Evolutionary conservation across 2,329 filamentous ascomycete species (phyloP).

Genomic region (Talaromyces sp.): DNA sequence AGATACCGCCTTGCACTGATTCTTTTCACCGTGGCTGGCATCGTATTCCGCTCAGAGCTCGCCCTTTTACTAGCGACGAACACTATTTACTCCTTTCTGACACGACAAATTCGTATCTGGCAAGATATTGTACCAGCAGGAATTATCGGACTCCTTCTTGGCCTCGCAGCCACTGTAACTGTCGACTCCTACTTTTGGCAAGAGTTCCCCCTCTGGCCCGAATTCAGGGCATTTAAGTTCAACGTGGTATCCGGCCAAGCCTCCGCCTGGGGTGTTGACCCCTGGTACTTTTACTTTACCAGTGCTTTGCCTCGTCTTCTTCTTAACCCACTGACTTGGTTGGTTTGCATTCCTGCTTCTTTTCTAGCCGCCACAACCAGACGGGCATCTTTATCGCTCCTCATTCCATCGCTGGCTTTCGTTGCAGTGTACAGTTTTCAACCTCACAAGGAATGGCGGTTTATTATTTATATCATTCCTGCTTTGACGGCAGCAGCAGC

Average conservation of each 20-base stretch:
- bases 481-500: conserved; percentile 75
- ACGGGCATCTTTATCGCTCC: conserved; percentile 52
- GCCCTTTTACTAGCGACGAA: conserved; percentile 74
- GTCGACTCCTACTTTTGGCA: conserved; percentile 97
- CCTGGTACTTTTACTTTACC: conserved; percentile 82
- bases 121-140: conserved; percentile 64
- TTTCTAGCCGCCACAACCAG: conserved; percentile 54
- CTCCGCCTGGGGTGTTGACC: conserved; percentile 81
- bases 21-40: conserved; percentile 74
- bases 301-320: conserved; percentile 79
- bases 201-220: conserved; percentile 74
- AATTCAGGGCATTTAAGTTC: conserved; percentile 84
- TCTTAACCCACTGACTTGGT: conserved; percentile 69
- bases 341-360: conserved; percentile 52
- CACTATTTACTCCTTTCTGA: conserved; percentile 62
- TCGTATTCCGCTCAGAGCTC: conserved; percentile 86
- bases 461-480: conserved; percentile 86
- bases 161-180: conserved; percentile 67
- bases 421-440: conserved; percentile 79
- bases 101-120: conserved; percentile 54
- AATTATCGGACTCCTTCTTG: conserved; percentile 61
- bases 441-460: conserved; percentile 94
- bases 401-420: conserved; percentile 69
- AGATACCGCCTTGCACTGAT: conserved; percentile 66
- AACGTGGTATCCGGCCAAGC: conserved; percentile 84